Base-by-base conservation (phyloP, 2,329 filamentous ascomycete genomes). In the Orbilia brochopaga region DNA sequence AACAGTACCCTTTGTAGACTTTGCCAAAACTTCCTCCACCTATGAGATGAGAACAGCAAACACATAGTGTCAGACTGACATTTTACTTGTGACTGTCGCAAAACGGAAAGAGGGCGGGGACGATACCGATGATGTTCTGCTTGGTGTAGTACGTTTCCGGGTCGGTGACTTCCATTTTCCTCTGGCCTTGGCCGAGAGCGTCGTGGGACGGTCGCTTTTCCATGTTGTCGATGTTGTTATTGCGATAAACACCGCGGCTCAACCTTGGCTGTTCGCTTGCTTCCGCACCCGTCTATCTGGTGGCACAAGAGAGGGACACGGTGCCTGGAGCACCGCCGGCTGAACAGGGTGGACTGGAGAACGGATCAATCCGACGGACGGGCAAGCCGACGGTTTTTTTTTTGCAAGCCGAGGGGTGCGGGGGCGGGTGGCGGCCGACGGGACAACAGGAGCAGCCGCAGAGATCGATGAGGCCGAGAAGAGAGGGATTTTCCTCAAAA, bases 1-100 rank as follows among this genome's bases (percentile, higher is more conserved):
- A 4, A 42, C 78, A 82, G 72, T 83, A 92, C 90, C 94, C 94
- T 85, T 97, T 97, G 85, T 93, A 99, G 73, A 99, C 94, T 81
- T 95, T 96, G 78, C 94, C 94, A 82, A 99, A 99, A 81, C 93
- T 97, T 73, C 94, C 94, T 76, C 94, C 94, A 76, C 94, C 93
- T 92, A 77, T 66, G 52, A 66, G 63, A 55, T 63, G 75, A 77
- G 46, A 77, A 78, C 77, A 74, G 50, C 74, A 48, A 50, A 53
- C 67, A 60, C 63, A n/a, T n/a, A 51, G 21, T 27, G 30, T 58
- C 30, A 46, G 46, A 27, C 24, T 23, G 21, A 37, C 40, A 58
- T 27, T n/a, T 23, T 21, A 27, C 23, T 40, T 52, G 19, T 21
- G 2, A 42, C 23, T 24, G 15, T 15, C 19, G 37, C 17, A 55